Evolutionary conservation across 225 moss, liverwort and hornwort species (phyloP).

Genomic region (Polytrichum formosum): DNA sequence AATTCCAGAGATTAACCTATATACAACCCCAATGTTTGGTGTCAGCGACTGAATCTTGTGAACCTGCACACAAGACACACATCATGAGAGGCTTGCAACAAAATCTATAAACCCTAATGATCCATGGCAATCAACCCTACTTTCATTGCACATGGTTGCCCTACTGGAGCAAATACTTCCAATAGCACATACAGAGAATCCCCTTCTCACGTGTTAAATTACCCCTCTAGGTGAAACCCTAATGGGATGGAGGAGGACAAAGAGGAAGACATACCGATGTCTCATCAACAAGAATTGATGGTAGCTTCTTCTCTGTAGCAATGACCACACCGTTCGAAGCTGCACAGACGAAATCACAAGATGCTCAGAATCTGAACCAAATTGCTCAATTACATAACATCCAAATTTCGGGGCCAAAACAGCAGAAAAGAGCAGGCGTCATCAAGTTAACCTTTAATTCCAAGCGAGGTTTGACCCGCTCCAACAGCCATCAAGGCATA

Average conservation of each 20-base stretch:
- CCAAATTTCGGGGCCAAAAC: no score
- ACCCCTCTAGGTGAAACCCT: constrained; percentile 15
- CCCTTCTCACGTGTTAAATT: background rate
- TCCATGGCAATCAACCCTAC: background rate
- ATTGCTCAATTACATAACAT: background rate
- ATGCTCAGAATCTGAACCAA: background rate
- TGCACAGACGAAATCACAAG: constrained; percentile 16
- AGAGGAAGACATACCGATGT: constrained; percentile 49
- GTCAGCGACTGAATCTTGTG: constrained; percentile 95
- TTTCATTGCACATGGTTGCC: background rate
- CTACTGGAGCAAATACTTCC: no score
- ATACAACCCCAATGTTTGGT: constrained; percentile 91
- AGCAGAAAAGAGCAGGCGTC: background rate
- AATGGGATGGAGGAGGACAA: constrained; percentile 4
- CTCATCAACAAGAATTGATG: constrained; percentile 89
- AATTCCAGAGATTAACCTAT: constrained; percentile 49
- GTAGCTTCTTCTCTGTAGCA: constrained; percentile 96
- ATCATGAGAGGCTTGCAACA: background rate
- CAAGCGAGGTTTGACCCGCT: constrained; percentile 95
- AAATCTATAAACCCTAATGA: background rate
- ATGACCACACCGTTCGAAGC: constrained; percentile 89
- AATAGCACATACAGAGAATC: background rate
- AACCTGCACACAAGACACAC: constrained; percentile 34
- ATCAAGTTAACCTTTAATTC: constrained; percentile 63
- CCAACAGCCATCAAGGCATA: constrained; percentile 98